These are phyloP conservation scores for Grosmannia serpens DNA, from an alignment of 2,329 filamentous ascomycete species.

Conservation along the genomic window DNA sequence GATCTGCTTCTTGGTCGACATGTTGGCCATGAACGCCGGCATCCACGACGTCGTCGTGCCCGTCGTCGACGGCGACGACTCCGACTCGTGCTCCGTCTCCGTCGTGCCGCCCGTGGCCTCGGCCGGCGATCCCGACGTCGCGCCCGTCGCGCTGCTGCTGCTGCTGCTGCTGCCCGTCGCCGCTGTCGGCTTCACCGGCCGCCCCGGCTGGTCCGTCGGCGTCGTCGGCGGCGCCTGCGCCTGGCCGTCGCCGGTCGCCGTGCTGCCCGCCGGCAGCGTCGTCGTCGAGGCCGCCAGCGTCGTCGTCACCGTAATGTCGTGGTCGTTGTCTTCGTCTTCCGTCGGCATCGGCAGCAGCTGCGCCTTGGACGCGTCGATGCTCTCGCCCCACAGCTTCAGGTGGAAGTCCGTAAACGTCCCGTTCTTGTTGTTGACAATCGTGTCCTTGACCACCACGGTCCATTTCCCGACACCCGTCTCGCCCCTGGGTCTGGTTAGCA, in stretches of 20 bases:
- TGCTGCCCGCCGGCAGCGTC: constrained; percentile 34
- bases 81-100: constrained; percentile 19
- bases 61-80: constrained; percentile 17
- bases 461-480: constrained; percentile 80
- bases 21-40: constrained; percentile 77
- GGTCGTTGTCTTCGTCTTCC: constrained; percentile 73
- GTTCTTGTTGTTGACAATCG: constrained; percentile 59
- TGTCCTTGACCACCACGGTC: constrained; percentile 85
- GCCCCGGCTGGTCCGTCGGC: constrained; percentile 53
- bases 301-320: constrained; percentile 54
- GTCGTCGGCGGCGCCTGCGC: constrained; percentile 14
- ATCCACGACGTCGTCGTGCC: constrained; percentile 52
- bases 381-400: constrained; percentile 87
- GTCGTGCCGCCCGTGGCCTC: constrained; percentile 14
- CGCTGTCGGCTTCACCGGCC: constrained; percentile 37
- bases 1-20: constrained; percentile 73
- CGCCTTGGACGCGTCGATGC: constrained; percentile 64
- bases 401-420: constrained; percentile 87
- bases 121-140: background rate
- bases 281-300: constrained; percentile 53
- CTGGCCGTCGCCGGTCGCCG: constrained; percentile 23
- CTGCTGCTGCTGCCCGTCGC: constrained; percentile 17
- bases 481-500: constrained; percentile 48
- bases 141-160: background rate
- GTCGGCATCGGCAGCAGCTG: constrained; percentile 68